These are phyloP conservation scores for Paramecium primaurelia DNA, from an alignment of 73 alveolate genomes.

Conservation along the genomic window DNA sequence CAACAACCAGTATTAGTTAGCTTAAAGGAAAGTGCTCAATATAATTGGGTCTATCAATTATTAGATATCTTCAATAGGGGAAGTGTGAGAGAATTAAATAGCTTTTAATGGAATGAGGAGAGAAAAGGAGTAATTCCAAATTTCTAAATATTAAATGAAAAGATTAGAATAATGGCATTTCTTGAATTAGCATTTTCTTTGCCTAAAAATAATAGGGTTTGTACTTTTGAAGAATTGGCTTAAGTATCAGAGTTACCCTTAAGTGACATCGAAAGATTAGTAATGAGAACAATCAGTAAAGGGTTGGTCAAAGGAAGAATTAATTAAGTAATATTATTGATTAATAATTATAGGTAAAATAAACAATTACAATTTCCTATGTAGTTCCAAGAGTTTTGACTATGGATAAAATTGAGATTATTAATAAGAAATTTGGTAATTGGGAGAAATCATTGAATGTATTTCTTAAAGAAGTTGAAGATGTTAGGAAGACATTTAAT, in stretches of 20 bases:
- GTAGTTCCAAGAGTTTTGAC: slow-evolving; percentile 59
- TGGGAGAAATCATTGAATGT: slow-evolving; percentile 35
- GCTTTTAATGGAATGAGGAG: slow-evolving; percentile 1
- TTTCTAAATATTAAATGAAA: slow-evolving; percentile 5
- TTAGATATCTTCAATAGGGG: slow-evolving; percentile 59
- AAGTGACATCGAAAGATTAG: slow-evolving; percentile 72
- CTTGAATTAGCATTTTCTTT: slow-evolving; percentile 57
- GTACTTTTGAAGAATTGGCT: slow-evolving; percentile 34
- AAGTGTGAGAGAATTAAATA: slow-evolving; percentile 5
- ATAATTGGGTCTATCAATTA: slow-evolving; percentile 49
- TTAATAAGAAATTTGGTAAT: slow-evolving; percentile 44
- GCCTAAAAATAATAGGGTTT: slow-evolving; percentile 54
- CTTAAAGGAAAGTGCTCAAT: background rate
- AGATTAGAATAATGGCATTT: slow-evolving; percentile 62
- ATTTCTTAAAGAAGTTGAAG: slow-evolving; percentile 24
- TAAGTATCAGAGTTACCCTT: slow-evolving; percentile 4
- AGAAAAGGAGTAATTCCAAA: background rate
- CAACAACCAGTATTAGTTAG: slow-evolving; percentile 40
- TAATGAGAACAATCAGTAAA: slow-evolving; percentile 82
- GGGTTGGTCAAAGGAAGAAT: slow-evolving; percentile 77
- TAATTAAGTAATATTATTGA: slow-evolving; percentile 66
- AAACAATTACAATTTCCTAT: background rate
- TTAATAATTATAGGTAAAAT: background rate
- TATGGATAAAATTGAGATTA: slow-evolving; percentile 33
- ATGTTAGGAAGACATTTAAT: slow-evolving; percentile 23